A percentile compares a stretch with the other conserved stretches of the same genome.
These are phyloP conservation scores for Bacterosira constricta DNA, from an alignment of 108 stramenopile species.

Conservation along the genomic window DNA sequence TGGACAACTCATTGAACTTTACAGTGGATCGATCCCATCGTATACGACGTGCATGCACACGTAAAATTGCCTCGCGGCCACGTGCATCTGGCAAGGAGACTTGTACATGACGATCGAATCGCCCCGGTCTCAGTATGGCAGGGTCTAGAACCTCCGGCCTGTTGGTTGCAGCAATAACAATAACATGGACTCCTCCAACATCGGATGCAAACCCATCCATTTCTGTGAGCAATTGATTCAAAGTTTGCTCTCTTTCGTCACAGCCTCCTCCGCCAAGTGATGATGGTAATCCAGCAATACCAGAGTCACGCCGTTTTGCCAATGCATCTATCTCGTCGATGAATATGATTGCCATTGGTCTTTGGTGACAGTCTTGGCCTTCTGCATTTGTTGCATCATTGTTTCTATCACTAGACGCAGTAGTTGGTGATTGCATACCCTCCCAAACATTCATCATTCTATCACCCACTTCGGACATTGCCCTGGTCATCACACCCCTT, in stretches of 20 bases:
- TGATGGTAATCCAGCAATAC: slow-evolving; percentile 17
- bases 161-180: slow-evolving; percentile 97
- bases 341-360: slow-evolving; percentile 87
- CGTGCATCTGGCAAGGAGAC: slow-evolving; percentile 82
- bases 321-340: slow-evolving; percentile 98
- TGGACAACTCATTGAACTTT: slow-evolving; percentile 53
- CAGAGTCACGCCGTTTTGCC: slow-evolving; percentile 70
- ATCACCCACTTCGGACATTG: slow-evolving; percentile 9
- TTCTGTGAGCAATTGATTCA: slow-evolving; percentile 94
- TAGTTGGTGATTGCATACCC: slow-evolving; percentile 58
- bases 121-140: slow-evolving; percentile 89
- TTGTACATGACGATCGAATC: slow-evolving; percentile 94
- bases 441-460: slow-evolving; percentile 61
- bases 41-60: slow-evolving; percentile 78
- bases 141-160: slow-evolving; percentile 90
- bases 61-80: slow-evolving; percentile 89
- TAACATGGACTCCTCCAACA: slow-evolving; percentile 65
- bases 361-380: slow-evolving; percentile 2
- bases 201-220: slow-evolving; percentile 97
- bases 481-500: not conserved
- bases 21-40: slow-evolving; percentile 46
- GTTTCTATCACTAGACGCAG: not conserved
- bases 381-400: not conserved
- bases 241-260: slow-evolving; percentile 94
- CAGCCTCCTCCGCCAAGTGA: slow-evolving; percentile 60